A percentile compares a stretch with the other conserved stretches of the same genome.
Conservation (phyloP, 192 early-diverging fungal species). For the Dispira parvispora region DNA sequence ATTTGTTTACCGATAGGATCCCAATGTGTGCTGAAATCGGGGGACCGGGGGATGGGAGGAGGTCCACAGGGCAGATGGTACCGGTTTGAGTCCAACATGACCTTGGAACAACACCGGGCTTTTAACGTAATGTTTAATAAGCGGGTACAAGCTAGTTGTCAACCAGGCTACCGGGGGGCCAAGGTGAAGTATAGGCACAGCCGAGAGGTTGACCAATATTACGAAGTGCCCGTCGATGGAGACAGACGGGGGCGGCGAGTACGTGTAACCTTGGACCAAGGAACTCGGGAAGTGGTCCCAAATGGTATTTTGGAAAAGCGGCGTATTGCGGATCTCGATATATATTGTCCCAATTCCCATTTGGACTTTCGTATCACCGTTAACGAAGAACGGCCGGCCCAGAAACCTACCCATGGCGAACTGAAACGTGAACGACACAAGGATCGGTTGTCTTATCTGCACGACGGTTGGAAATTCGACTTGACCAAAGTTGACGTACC, state of each 20-base stretch:
- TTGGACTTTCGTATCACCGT: constrained; percentile 81
- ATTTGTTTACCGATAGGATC: constrained; percentile 37
- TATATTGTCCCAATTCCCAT: constrained; percentile 58
- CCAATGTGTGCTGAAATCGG: neutral
- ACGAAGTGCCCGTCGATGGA: constrained; percentile 15
- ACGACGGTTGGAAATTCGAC: constrained; percentile 71
- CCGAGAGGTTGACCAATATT: constrained; percentile 54
- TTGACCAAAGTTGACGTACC: constrained; percentile 54
- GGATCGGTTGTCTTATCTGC: constrained; percentile 73
- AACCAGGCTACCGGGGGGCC: constrained; percentile 28
- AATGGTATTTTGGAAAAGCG: constrained; percentile 52
- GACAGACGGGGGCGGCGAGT: constrained; percentile 17
- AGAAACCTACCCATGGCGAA: constrained; percentile 20
- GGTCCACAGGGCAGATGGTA: constrained; percentile 7
- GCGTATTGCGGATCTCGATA: constrained; percentile 70
- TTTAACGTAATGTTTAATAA: constrained; percentile 75
- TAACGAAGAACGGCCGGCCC: constrained; percentile 42
- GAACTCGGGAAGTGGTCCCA: constrained; percentile 33
- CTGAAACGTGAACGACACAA: constrained; percentile 55
- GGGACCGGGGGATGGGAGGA: constrained; percentile 38
- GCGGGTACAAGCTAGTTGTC: constrained; percentile 35
- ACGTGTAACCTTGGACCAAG: constrained; percentile 49
- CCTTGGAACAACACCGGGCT: constrained; percentile 60
- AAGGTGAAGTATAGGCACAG: constrained; percentile 54
- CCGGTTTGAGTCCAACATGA: constrained; percentile 78